phyloP scores from a whole-genome alignment of 1,284 basidiomycete genomes.

The Naganishia sp. region DNA sequence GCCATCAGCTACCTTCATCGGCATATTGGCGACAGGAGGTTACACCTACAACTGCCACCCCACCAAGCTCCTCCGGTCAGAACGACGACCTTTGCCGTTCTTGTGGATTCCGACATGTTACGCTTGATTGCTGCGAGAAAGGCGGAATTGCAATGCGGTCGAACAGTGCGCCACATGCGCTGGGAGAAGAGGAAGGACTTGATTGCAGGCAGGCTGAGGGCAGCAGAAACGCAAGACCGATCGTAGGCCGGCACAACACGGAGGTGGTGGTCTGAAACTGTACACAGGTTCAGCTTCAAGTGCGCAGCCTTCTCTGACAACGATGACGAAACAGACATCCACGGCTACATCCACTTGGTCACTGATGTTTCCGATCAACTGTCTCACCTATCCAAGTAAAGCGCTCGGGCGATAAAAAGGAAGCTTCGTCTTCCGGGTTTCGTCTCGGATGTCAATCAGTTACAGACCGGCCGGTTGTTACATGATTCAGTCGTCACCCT shows the following conservation, averaged over 20 bases:
- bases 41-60: constrained; percentile 20
- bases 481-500: neutral
- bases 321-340: neutral
- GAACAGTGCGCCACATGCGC: no score
- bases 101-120: no score
- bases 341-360: no score
- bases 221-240: no score
- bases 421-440: constrained; percentile 3
- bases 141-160: no score
- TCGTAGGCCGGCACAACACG: no score
- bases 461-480: neutral
- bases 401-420: neutral
- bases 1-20: neutral
- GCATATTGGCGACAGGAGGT: neutral
- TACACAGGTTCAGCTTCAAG: no score
- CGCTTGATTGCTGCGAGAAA: no score
- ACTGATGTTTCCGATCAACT: neutral
- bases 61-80: constrained; percentile 33
- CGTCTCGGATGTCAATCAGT: constrained; percentile 1
- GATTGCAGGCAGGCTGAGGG: no score
- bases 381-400: constrained; percentile 7
- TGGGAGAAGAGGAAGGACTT: no score
- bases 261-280: no score
- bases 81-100: constrained; percentile 10
- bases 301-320: neutral